Evolutionary conservation across 148 eudicot genomes (phyloP), one percentile per base, ranked within the genome.

Genomic region (Vaccinium vitisidaea): DNA sequence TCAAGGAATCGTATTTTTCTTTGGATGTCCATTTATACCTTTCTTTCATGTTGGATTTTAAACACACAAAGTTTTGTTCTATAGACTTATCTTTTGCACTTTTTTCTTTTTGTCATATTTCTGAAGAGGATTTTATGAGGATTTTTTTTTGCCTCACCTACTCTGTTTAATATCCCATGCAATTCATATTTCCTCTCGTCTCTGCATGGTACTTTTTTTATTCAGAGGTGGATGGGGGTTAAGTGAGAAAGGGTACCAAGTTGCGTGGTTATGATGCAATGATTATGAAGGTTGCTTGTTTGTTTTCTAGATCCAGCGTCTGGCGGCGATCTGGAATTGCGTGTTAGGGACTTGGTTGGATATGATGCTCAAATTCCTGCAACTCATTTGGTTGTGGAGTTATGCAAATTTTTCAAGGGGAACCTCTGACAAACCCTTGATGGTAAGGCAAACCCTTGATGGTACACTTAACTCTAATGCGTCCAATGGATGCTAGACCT

Each of bases 281-380:
- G 84, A 90, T 90, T 92, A 85, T 91, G 93, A 88, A 91, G 92
- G 85, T 88, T 88, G 88, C 84, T 92, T 89, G 84, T 91, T 86
- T 91, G 90, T 91, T 89, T 92, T 92, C 82, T 94, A 92, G 94
- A 92, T 93, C 90, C 90, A 92, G 95, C 90, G 85, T 91, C 84
- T 74, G 80, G 90, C 88, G 87, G 92, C 88, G 87, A 87, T 90
- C 92, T 87, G 92, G 94, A 94, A 93, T 91, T 91, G 92, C 95
- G 84, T 89, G 85, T 84, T 90, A 89, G 94, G 94, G 84, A 88
- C 90, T 84, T 91, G 88, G 83, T 88, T 88, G 86, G 81, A 81
- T 82, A 80, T 83, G 87, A 89, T 87, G 92, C 88, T 85, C 89
- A 85, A 83, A 84, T 79, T 87, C 87, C 83, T 80, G 79, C 85